Base-by-base conservation (phyloP, 441 rosid species). In the Metrosideros polymorpha region DNA sequence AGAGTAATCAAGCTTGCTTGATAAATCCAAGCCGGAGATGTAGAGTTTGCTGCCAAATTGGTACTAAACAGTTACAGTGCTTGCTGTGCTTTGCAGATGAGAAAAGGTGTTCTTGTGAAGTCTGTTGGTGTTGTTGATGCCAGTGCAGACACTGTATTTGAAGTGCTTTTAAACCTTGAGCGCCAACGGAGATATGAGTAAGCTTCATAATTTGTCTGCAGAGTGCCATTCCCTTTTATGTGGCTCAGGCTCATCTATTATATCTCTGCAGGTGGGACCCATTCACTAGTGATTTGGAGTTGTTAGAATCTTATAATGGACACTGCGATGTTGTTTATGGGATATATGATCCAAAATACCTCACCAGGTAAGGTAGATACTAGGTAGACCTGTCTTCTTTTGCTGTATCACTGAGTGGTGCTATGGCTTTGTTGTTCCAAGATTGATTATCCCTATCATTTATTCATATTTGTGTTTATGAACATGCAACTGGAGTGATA, bases 101-200 rank as follows among this genome's bases (percentile, higher is more conserved):
- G 93, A 84, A 95, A 94, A 92, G 98, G 98, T 88, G 92, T 87
- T 89, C 97, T 98, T 86, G 98, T 98, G 88, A 97, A 96, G 91
- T 95, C 99, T 86, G 98, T 97, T 89, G 96, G 93, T 83, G 98
- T 95, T 77, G 91, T 96, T 87, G 99, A 98, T 91, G 95, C 98
- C 85, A 93, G 90, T 89, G 97, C 97, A 57, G 99, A 98, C 92
- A 88, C 96, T 86, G 96, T 94, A 88, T 97, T 98, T 89, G 99
- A 98, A 91, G 96, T 96, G 87, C 85, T 98, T 88, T 87, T 94
- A 86, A 95, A 93, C 84, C 92, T 96, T 84, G 98, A 97, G 76
- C 94, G 91, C 56, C 98, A 90, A 57, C 94, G 86, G 84, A 94
- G 99, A 98, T 96, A 98, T 9, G 99, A 98, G 99, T 97, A 94